Percentiles rank a stretch among this genome's conserved stretches.
Conservation (phyloP, 2,329 filamentous ascomycete genomes). For the Didymella sp. region DNA sequence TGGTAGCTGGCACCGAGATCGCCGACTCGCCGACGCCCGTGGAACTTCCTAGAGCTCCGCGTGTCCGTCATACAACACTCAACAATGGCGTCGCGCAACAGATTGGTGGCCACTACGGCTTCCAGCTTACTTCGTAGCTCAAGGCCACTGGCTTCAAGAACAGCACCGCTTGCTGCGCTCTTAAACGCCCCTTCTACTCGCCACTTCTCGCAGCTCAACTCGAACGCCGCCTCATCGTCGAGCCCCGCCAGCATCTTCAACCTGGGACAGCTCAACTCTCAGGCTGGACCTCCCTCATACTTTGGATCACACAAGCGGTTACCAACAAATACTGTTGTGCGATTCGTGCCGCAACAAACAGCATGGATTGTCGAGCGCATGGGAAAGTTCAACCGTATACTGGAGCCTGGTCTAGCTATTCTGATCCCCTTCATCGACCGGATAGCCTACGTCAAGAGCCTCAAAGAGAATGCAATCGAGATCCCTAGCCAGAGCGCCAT, state of each 20-base stretch:
- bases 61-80: conserved; percentile 30
- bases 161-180: conserved; percentile 31
- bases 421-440: conserved; percentile 90
- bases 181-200: conserved; percentile 29
- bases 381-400: conserved; percentile 94
- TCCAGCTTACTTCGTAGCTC: conserved; percentile 37
- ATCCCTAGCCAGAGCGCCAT: conserved; percentile 98
- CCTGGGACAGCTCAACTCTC: conserved; percentile 34
- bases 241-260: conserved; percentile 42
- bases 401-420: conserved; percentile 89
- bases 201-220: conserved; percentile 43
- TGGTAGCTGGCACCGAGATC: conserved; percentile 23
- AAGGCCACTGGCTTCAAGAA: conserved; percentile 26
- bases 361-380: conserved; percentile 99
- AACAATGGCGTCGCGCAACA: conserved; percentile 46
- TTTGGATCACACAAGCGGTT: conserved; percentile 72
- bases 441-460: conserved; percentile 95
- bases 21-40: conserved; percentile 1
- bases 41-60: conserved; percentile 31
- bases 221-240: conserved; percentile 31
- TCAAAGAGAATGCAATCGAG: conserved; percentile 96
- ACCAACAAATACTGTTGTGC: conserved; percentile 91
- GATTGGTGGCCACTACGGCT: conserved; percentile 42
- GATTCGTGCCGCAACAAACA: conserved; percentile 99
- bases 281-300: conserved; percentile 69